Evolutionary conservation across 192 early-diverging fungal genomes (phyloP), one percentile per base, ranked within the genome.

Genomic region (Entomortierella beljakovae): DNA sequence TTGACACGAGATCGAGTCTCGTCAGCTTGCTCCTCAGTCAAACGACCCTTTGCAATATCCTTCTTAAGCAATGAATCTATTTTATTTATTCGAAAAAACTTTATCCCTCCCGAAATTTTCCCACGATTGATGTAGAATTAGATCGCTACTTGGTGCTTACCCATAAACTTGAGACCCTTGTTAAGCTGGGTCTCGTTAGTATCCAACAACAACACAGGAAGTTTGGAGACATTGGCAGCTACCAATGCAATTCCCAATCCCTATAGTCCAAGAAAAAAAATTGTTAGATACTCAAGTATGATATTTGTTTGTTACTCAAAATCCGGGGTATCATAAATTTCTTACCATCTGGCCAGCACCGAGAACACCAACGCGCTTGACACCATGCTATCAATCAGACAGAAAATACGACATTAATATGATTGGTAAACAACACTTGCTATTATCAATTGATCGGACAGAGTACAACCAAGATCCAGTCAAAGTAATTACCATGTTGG

Each of bases 311-410:
- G 9, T 43, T 43, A 13, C 42, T 43, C 42, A 43, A 43, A 16
- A 32, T 43, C 40, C 2, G 29, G 23, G 40, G 20, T 26, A 11
- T 0, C 3, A 29, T 6, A 22, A 10, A 29, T 53, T 18, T 25
- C 43, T 20, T 80, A 83, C 82, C 97, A 99, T 99, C 82, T 99
- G 97, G 10, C 97, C 97, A 20, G 95, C 92, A 49, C 97, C 97
- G 58, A 99, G 87, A 35, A 99, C 92, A 55, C 96, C 95, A 23
- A 95, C 74, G 63, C 85, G 80, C 50, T 85, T 75, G 49, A 82
- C 58, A 26, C 63, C 72, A 64, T 77, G 74, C 74, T 77, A 64
- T 16, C 2, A 15, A 16, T n/a, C n/a, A n/a, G n/a, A n/a, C n/a
- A n/a, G n/a, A n/a, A n/a, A n/a, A n/a, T n/a, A n/a, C n/a, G n/a